These are phyloP conservation scores for Wickerhamiella siamensis DNA, from an alignment of 805 yeast species.

Conservation along the genomic window DNA sequence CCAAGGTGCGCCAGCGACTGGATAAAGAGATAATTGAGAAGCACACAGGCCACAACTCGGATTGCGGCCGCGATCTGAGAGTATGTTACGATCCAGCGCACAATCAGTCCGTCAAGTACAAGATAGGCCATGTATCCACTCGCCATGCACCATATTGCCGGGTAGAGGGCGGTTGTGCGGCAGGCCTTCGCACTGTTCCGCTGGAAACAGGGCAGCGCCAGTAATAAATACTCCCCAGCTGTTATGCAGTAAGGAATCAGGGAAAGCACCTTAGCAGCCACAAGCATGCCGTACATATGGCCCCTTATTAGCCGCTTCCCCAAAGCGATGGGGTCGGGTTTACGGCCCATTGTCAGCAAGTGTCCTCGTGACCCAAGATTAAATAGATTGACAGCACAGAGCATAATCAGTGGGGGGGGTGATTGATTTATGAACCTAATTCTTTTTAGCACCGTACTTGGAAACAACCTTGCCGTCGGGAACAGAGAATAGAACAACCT, in stretches of 20 bases:
- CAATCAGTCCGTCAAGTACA: slow-evolving; percentile 76
- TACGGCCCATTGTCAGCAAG: slow-evolving; percentile 4
- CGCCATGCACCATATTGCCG: slow-evolving; percentile 71
- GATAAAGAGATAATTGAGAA: slow-evolving; percentile 56
- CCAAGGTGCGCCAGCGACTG: slow-evolving; percentile 51
- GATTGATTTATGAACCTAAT: not conserved
- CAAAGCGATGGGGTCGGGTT: slow-evolving; percentile 10
- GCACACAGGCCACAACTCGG: slow-evolving; percentile 69
- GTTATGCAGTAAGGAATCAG: slow-evolving; percentile 53
- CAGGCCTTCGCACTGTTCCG: slow-evolving; percentile 7
- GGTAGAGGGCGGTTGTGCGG: slow-evolving; percentile 15
- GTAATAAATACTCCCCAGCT: slow-evolving; percentile 23
- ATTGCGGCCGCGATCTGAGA: slow-evolving; percentile 78
- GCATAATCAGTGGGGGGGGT: too few relatives aligned
- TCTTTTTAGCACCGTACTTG: slow-evolving; percentile 56
- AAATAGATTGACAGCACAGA: too few relatives aligned
- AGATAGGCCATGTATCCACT: slow-evolving; percentile 73
- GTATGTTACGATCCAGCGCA: slow-evolving; percentile 82
- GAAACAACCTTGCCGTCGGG: slow-evolving; percentile 88
- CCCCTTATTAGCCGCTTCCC: slow-evolving; percentile 13
- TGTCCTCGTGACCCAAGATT: too few relatives aligned
- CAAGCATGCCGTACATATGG: slow-evolving; percentile 13
- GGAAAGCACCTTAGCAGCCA: slow-evolving; percentile 39
- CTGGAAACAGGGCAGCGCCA: slow-evolving; percentile 21
- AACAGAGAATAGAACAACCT: slow-evolving; percentile 73